Percentiles rank a stretch among this genome's conserved stretches.
These are phyloP conservation scores for Stylosanthes scabra DNA, from an alignment of 331 rosid genomes.

Conservation along the genomic window DNA sequence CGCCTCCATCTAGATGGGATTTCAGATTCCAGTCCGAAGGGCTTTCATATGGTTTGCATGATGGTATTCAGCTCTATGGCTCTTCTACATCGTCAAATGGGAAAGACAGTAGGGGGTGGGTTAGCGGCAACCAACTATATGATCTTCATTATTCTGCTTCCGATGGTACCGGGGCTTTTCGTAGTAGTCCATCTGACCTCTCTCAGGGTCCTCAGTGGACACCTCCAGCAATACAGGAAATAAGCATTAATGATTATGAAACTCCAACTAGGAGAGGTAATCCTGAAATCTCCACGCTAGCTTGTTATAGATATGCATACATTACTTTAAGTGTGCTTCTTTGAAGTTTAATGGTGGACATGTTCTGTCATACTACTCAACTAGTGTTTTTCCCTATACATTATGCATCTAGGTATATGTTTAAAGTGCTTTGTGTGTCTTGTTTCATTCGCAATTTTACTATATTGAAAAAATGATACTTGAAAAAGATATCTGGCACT, in stretches of 20 bases:
- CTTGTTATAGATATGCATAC: background rate
- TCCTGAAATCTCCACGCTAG: constrained; percentile 8
- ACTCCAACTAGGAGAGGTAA: constrained; percentile 65
- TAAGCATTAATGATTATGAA: constrained; percentile 72
- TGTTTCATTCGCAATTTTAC: background rate
- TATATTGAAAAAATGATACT: constrained; percentile 1
- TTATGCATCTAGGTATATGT: background rate
- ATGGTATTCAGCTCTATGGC: constrained; percentile 37
- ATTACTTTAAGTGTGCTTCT: background rate
- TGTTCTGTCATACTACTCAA: background rate
- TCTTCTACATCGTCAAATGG: constrained; percentile 75
- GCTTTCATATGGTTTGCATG: constrained; percentile 52
- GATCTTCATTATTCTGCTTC: constrained; percentile 74
- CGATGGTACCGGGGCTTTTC: constrained; percentile 74
- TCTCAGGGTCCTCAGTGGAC: constrained; percentile 93
- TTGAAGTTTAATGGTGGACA: background rate
- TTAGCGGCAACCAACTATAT: constrained; percentile 78
- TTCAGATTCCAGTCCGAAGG: constrained; percentile 80
- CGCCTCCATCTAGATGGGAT: constrained; percentile 96
- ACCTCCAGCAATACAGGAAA: constrained; percentile 94
- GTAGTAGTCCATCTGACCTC: constrained; percentile 82
- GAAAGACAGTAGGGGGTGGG: constrained; percentile 74
- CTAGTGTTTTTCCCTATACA: background rate
- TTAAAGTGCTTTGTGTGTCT: background rate
- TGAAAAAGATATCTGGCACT: background rate